phyloP scores from a whole-genome alignment of 352 stramenopile genomes.

The Blastocystis sp. region DNA sequence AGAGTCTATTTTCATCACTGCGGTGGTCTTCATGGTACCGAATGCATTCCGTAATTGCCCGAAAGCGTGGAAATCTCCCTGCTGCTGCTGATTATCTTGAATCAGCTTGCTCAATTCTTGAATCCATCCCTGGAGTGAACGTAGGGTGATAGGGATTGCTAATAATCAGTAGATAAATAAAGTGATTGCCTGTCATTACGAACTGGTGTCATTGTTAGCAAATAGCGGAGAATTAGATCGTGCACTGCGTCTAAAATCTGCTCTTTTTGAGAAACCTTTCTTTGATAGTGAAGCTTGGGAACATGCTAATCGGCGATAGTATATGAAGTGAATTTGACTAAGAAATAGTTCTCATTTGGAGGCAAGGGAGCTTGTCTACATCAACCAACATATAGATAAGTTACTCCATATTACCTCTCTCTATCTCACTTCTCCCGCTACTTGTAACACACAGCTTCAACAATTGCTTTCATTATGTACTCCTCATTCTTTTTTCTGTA shows the following conservation, averaged over 20 bases:
- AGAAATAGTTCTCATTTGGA: background rate
- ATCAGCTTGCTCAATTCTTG: constrained; percentile 11
- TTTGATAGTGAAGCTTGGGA: constrained; percentile 57
- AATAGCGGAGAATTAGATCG: constrained; percentile 9
- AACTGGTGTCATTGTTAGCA: constrained; percentile 11
- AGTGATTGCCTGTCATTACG: constrained; percentile 39
- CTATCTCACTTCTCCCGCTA: background rate
- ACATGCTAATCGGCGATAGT: constrained; percentile 31
- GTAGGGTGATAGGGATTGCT: background rate
- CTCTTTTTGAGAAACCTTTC: constrained; percentile 32
- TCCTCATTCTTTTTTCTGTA: background rate
- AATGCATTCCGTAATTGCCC: background rate
- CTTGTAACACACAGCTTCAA: background rate
- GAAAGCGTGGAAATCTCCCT: background rate
- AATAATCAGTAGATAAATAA: constrained; percentile 21
- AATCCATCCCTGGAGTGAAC: constrained; percentile 31
- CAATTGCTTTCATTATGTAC: background rate
- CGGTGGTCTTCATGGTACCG: constrained; percentile 64
- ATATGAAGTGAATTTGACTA: background rate
- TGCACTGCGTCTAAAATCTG: constrained; percentile 23
- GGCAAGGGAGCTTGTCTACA: background rate
- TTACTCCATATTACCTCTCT: constrained; percentile 25
- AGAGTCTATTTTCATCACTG: constrained; percentile 28
- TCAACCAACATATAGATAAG: constrained; percentile 30
- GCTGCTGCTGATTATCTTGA: constrained; percentile 22